Evolutionary conservation across 108 stramenopile species (phyloP).

Genomic region (Skeletonema grethae): DNA sequence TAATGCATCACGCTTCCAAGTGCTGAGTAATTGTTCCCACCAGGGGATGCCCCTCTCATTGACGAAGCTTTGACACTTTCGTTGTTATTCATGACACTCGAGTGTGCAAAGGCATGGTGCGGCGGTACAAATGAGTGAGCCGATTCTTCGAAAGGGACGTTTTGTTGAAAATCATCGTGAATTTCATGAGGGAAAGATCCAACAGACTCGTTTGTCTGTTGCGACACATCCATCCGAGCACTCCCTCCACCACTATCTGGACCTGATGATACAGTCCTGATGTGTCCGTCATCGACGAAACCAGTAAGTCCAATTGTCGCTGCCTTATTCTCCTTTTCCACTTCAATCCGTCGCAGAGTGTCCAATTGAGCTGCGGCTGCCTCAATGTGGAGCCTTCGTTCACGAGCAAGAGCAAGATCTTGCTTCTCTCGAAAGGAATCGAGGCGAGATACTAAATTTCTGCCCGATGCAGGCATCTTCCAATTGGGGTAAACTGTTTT

Average conservation of each 20-base stretch:
- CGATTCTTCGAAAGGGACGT: slow-evolving; percentile 37
- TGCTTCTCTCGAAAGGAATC: slow-evolving; percentile 60
- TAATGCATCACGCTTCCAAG: slow-evolving; percentile 51
- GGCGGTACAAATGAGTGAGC: slow-evolving; percentile 44
- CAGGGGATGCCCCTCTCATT: slow-evolving; percentile 1
- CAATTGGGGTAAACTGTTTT: slow-evolving; percentile 72
- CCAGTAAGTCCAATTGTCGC: slow-evolving; percentile 2
- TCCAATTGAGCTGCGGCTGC: slow-evolving; percentile 81
- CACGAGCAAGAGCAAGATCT: slow-evolving; percentile 54
- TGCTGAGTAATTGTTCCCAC: neutral
- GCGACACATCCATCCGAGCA: neutral
- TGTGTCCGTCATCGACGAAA: slow-evolving; percentile 40
- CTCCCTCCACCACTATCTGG: slow-evolving; percentile 52
- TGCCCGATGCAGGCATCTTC: slow-evolving; percentile 63
- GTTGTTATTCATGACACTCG: slow-evolving; percentile 10
- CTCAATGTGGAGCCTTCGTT: slow-evolving; percentile 74
- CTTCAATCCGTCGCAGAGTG: slow-evolving; percentile 63
- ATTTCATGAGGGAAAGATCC: slow-evolving; percentile 22
- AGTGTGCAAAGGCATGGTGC: slow-evolving; percentile 41
- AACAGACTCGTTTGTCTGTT: slow-evolving; percentile 15
- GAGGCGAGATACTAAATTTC: slow-evolving; percentile 56
- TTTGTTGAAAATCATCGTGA: slow-evolving; percentile 26
- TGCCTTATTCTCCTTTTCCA: slow-evolving; percentile 37
- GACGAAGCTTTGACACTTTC: neutral
- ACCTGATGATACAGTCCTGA: slow-evolving; percentile 25